phyloP scores from a whole-genome alignment of 1,284 basidiomycete species.

The Microstroma glucosiphilum region DNA sequence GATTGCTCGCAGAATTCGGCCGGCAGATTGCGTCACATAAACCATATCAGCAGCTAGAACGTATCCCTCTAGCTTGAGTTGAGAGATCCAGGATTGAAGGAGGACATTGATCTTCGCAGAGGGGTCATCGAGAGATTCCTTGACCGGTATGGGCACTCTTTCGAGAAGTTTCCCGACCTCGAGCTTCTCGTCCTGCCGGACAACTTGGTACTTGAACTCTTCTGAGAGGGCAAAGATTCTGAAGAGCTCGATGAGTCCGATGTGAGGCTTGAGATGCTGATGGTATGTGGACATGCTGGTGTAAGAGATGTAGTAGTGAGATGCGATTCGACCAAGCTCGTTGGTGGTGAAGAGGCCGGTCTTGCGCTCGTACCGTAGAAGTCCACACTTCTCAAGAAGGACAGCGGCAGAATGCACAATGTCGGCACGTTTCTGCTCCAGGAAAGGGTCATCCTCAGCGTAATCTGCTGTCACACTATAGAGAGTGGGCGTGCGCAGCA shows the following conservation, averaged over 20 bases:
- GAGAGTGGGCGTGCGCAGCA: constrained; percentile 81
- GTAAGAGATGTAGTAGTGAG: constrained; percentile 93
- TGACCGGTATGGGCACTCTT: constrained; percentile 92
- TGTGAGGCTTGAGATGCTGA: constrained; percentile 80
- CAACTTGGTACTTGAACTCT: constrained; percentile 86
- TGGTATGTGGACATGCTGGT: constrained; percentile 96
- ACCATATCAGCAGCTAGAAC: constrained; percentile 98
- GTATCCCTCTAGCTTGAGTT: constrained; percentile 90
- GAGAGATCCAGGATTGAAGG: constrained; percentile 88
- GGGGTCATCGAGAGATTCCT: constrained; percentile 91
- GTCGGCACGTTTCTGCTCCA: constrained; percentile 89
- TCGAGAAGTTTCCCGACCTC: constrained; percentile 90
- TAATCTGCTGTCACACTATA: constrained; percentile 90
- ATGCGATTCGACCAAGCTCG: constrained; percentile 79
- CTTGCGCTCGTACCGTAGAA: constrained; percentile 86
- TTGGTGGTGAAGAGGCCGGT: constrained; percentile 69
- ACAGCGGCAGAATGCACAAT: constrained; percentile 90
- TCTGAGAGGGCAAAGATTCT: constrained; percentile 92
- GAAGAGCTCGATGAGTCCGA: constrained; percentile 86
- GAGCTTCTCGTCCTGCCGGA: constrained; percentile 55
- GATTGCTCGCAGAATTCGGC: constrained; percentile 82
- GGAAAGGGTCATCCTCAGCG: constrained; percentile 70
- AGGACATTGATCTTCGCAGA: constrained; percentile 96
- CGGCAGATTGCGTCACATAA: constrained; percentile 59
- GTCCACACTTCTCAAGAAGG: constrained; percentile 84